Base-by-base conservation (phyloP, 305 asterid species). In the Fraxinus platypoda region DNA sequence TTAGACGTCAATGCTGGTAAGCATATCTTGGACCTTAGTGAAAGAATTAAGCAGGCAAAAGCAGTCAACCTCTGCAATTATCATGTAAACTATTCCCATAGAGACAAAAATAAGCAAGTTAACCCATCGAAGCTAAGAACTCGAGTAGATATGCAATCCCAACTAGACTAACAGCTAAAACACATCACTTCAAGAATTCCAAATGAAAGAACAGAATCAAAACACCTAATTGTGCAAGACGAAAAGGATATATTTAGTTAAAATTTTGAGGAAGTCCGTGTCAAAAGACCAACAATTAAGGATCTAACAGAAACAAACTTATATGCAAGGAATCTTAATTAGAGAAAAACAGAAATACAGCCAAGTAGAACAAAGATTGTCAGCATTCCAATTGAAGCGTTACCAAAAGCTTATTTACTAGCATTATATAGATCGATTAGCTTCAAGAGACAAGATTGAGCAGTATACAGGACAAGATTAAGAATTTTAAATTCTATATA, bases 31-130 rank as follows among this genome's bases (percentile, higher is more conserved):
- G 74, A 75, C 38, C 25, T 81, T 35, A 78, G 78, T 71, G 13
- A 59, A 71, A 80, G 70, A 80, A 62, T 78, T 66, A 38, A 57
- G 59, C 79, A 79, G 81, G 82, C 77, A 71, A 70, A 79, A 34
- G 70, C 76, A 74, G 37, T 1, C 68, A 68, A 81, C 35, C 43
- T 19, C 79, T 26, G 31, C 43, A 52, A 57, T 78, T 37, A 30
- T 78, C 52, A 26, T 74, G 78, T 59, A 26, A 77, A 37, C 30
- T 7, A 25, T 46, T 57, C 12, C 37, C 33, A 34, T 64, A 25
- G 41, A 59, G 15, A 17, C n/a, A 19, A 76, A 66, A 43, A 43
- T 12, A 71, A 78, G 83, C 62, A 49, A 7, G 19, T 23, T 75
- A 78, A 41, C 54, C 78, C 59, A 74, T 46, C 64, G 6, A 34